These are phyloP conservation scores for Talinum fruticosum DNA, from an alignment of 148 eudicot species.

Conservation along the genomic window DNA sequence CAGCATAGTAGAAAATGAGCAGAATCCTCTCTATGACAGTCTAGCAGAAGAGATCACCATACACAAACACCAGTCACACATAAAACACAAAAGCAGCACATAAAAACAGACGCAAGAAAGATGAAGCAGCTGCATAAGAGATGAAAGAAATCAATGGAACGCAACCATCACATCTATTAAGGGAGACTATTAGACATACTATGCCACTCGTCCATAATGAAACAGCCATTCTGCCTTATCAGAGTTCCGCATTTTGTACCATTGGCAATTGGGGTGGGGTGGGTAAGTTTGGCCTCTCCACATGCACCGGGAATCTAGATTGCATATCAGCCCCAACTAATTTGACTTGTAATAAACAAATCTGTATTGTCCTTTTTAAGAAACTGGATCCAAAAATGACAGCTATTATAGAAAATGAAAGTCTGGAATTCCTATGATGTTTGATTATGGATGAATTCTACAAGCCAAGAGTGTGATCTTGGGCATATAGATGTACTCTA, in stretches of 20 bases:
- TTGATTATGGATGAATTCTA: not conserved
- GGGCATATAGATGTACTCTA: not conserved
- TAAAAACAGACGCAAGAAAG: constrained; percentile 14
- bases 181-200: constrained; percentile 1
- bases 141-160: constrained; percentile 9
- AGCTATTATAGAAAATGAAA: not conserved
- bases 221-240: constrained; percentile 1
- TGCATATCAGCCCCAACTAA: not conserved
- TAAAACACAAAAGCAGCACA: not conserved
- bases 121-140: constrained; percentile 1
- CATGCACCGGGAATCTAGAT: no score
- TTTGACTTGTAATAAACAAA: not conserved
- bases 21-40: not conserved
- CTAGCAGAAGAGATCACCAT: constrained; percentile 16
- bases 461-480: not conserved
- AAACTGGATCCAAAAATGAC: not conserved
- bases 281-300: not conserved
- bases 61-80: constrained; percentile 17
- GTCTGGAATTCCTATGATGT: not conserved
- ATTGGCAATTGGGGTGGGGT: not conserved
- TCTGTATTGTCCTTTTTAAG: not conserved
- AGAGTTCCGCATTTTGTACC: not conserved
- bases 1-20: not conserved
- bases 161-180: constrained; percentile 5
- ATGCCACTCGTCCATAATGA: not conserved